Base-by-base conservation (phyloP, 768 basidiomycete species). In the Rhodotorula sphaerocarpa region DNA sequence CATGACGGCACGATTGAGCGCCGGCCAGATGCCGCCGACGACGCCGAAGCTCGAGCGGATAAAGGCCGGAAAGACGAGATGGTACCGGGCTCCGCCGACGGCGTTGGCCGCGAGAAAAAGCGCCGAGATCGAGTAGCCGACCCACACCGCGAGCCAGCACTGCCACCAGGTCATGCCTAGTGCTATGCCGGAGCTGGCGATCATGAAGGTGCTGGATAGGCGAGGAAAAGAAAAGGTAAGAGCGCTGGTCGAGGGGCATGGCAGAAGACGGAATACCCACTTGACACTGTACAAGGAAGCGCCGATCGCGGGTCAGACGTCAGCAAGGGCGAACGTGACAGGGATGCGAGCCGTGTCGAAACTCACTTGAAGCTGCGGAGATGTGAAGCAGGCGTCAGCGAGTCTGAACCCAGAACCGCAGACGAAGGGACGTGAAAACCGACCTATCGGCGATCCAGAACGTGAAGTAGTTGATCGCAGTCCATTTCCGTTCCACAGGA, bases 81-180 rank as follows among this genome's bases (percentile, higher is more conserved):
- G 86, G 48, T 3, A 0, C 30, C 5, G 16, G 3, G 86, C 87
- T 51, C 87, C 86, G 7, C 85, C 85, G 31, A 85, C 81, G 30
- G 86, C 87, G 71, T 88, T 90, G 66, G 86, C 73, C 30, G 84
- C 83, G 62, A 90, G 80, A 76, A 91, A 85, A 0, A 83, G 83
- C 3, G 85, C 83, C 27, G 82, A 81, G 59, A 83, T 63, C 2
- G 63, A 46, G 70, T 78, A 78, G 72, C 81, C 76, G 41, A 85
- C 67, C 84, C 83, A 86, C 18, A 85, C 84, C 62, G 84, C 87
- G 23, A 89, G 79, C 85, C 87, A 86, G 21, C 87, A 84, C 73
- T 88, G 85, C 86, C 86, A 88, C 86, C 86, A 88, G 0, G 84
- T 84, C 34, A 88, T 79, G 5, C 84, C 84, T 33, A 36, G n/a